Conservation (phyloP, 2,329 filamentous ascomycete genomes). For the Trichoderma cornu-damae region DNA sequence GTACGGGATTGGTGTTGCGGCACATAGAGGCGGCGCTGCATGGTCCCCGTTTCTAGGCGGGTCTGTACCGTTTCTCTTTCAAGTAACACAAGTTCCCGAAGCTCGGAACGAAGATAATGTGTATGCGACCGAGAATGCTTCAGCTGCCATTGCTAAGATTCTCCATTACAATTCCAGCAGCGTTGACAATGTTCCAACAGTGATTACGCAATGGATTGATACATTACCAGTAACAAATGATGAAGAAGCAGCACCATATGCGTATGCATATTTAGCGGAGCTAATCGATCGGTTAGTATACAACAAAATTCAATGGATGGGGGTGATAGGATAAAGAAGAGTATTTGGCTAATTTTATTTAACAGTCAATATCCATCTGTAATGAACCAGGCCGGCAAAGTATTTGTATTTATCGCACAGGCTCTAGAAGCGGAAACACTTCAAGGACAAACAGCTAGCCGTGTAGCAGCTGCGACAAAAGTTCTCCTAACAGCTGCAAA, state of each 20-base stretch:
- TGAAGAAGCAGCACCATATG: conserved; percentile 94
- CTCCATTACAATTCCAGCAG: conserved; percentile 80
- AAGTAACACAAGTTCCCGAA: conserved; percentile 73
- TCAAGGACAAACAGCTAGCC: conserved; percentile 73
- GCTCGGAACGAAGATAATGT: conserved; percentile 88
- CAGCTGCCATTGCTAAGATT: conserved; percentile 93
- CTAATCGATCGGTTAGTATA: conserved; percentile 85
- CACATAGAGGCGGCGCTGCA: conserved; percentile 78
- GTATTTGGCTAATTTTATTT: conserved; percentile 26
- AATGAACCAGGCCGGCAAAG: conserved; percentile 67
- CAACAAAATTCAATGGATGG: neutral
- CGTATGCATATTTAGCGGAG: conserved; percentile 85
- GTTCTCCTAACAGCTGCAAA: conserved; percentile 67
- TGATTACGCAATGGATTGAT: conserved; percentile 81
- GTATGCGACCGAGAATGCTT: conserved; percentile 96
- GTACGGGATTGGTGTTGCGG: conserved; percentile 92
- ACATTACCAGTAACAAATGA: conserved; percentile 91
- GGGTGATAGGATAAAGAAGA: neutral
- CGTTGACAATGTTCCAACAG: conserved; percentile 68
- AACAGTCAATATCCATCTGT: conserved; percentile 79
- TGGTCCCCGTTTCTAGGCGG: conserved; percentile 86
- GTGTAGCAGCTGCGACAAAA: conserved; percentile 74
- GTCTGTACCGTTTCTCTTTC: conserved; percentile 76
- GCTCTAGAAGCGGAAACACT: conserved; percentile 88
- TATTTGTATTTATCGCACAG: conserved; percentile 80